Evolutionary conservation across 495 filamentous ascomycete species (phyloP).

Genomic region (Neurospora sublineolata): DNA sequence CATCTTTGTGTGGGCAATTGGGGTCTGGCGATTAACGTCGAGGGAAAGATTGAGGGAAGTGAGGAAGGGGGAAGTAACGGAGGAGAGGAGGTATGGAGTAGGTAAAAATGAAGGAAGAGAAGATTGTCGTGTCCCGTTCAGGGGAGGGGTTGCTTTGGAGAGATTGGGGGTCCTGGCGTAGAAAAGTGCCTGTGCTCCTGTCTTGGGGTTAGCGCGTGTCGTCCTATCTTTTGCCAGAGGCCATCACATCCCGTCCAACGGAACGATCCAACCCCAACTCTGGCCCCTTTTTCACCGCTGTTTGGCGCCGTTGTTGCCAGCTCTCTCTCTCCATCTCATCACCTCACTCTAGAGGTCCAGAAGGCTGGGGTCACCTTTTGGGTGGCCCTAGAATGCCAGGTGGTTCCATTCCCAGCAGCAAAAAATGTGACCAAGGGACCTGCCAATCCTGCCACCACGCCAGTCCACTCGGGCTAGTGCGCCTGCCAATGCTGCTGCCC

Average conservation of each 20-base stretch:
- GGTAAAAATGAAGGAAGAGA: background rate
- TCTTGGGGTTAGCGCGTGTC: background rate
- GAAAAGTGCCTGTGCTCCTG: background rate
- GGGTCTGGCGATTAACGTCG: constrained; percentile 2
- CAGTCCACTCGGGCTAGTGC: background rate
- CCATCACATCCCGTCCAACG: background rate
- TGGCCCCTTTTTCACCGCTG: background rate
- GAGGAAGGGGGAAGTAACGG: constrained; percentile 7
- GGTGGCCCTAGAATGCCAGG: background rate
- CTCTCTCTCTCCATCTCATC: background rate
- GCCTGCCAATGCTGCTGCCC: background rate
- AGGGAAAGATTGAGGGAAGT: background rate
- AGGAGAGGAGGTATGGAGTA: background rate
- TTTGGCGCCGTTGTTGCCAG: background rate
- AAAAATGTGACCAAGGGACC: background rate
- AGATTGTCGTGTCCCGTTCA: background rate
- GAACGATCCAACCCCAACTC: background rate
- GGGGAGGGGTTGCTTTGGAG: background rate
- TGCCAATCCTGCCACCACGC: background rate
- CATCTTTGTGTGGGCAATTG: constrained; percentile 47
- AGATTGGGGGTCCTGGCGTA: background rate
- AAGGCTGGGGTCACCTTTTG: background rate
- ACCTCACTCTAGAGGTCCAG: background rate
- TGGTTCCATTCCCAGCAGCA: background rate
- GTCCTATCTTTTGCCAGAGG: background rate